phyloP scores from a whole-genome alignment of 495 filamentous ascomycete genomes.

The Daldinia childiae region DNA sequence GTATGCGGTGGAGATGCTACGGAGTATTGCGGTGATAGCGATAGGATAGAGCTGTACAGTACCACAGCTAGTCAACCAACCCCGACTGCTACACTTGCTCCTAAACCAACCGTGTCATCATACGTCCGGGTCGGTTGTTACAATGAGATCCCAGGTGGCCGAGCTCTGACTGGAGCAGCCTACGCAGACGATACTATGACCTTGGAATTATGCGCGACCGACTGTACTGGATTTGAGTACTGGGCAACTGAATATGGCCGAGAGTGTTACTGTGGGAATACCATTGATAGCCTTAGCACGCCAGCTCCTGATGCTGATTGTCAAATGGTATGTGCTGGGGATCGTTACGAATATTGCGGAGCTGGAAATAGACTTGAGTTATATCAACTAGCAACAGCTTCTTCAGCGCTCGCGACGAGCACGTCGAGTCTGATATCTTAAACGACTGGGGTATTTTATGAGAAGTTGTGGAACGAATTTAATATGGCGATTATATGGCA shows the following conservation, averaged over 20 bases:
- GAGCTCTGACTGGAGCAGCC: slow-evolving; percentile 51
- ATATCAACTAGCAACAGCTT: slow-evolving; percentile 40
- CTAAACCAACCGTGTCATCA: slow-evolving; percentile 49
- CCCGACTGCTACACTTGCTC: slow-evolving; percentile 46
- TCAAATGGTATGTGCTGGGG: slow-evolving; percentile 46
- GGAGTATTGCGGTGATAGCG: slow-evolving; percentile 57
- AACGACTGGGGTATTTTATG: slow-evolving; percentile 50
- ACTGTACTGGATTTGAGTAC: slow-evolving; percentile 46
- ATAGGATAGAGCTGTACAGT: slow-evolving; percentile 58
- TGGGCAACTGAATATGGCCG: slow-evolving; percentile 50
- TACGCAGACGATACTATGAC: slow-evolving; percentile 49
- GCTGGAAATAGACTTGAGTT: slow-evolving; percentile 47
- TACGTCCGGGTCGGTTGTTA: slow-evolving; percentile 54
- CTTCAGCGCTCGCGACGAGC: not conserved
- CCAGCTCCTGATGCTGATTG: slow-evolving; percentile 47
- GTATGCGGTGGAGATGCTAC: slow-evolving; percentile 56
- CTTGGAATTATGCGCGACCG: slow-evolving; percentile 47
- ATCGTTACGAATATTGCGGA: slow-evolving; percentile 50
- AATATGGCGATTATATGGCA: not conserved
- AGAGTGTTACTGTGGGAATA: slow-evolving; percentile 55
- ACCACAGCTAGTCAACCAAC: slow-evolving; percentile 49
- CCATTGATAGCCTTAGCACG: slow-evolving; percentile 44
- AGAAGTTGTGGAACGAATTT: slow-evolving; percentile 23
- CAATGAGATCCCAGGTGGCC: slow-evolving; percentile 53
- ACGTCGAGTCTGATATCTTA: slow-evolving; percentile 1